These are phyloP conservation scores for Isabelozyma rhagii DNA, from an alignment of 805 yeast genomes.

Conservation along the genomic window DNA sequence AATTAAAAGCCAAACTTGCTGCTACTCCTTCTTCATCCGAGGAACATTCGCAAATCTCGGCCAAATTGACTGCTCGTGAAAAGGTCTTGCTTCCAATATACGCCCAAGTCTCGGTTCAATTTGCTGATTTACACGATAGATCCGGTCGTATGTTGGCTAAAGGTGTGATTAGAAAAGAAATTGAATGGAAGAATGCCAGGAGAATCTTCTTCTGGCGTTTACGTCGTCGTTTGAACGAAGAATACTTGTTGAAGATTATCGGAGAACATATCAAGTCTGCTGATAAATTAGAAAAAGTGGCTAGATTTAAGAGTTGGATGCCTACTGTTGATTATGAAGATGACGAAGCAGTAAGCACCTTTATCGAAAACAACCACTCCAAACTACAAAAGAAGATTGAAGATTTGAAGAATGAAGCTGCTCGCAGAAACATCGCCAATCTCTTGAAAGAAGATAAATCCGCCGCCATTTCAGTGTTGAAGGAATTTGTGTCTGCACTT, in stretches of 20 bases:
- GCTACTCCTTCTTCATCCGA: slow-evolving; percentile 54
- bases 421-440: slow-evolving; percentile 62
- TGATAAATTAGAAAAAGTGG: slow-evolving; percentile 74
- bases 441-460: slow-evolving; percentile 36
- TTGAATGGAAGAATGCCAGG: slow-evolving; percentile 85
- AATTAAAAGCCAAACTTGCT: slow-evolving; percentile 58
- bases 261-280: slow-evolving; percentile 58
- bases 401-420: slow-evolving; percentile 61
- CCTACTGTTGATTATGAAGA: slow-evolving; percentile 68
- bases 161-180: slow-evolving; percentile 81
- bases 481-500: slow-evolving; percentile 32
- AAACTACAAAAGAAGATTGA: slow-evolving; percentile 58
- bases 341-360: slow-evolving; percentile 75
- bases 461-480: slow-evolving; percentile 28
- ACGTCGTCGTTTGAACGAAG: slow-evolving; percentile 93
- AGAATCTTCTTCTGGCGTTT: slow-evolving; percentile 98
- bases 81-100: slow-evolving; percentile 78
- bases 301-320: slow-evolving; percentile 86
- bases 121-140: slow-evolving; percentile 97
- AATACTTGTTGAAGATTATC: slow-evolving; percentile 74
- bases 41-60: slow-evolving; percentile 61
- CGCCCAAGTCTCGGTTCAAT: slow-evolving; percentile 88
- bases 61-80: slow-evolving; percentile 76
- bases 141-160: slow-evolving; percentile 97
- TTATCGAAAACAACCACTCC: slow-evolving; percentile 79